Evolutionary conservation across 2,329 filamentous ascomycete species (phyloP), one percentile per base, ranked within the genome.

Genomic region (Colletotrichum acutatum): DNA sequence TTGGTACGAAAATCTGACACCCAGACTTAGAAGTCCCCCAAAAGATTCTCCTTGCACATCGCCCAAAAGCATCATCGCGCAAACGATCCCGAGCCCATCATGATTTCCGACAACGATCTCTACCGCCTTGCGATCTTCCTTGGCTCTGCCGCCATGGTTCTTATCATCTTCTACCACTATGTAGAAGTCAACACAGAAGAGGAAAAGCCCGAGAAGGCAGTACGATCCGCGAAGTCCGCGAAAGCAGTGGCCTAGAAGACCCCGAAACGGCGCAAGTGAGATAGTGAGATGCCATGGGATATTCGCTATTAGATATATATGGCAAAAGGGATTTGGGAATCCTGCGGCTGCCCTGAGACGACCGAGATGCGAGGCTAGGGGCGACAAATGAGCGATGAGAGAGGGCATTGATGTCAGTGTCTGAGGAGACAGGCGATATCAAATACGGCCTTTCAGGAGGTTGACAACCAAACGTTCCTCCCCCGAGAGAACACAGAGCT

Each of bases 151-250:
- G 91, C 96, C 75, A 96, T 98, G 94, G 87, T 98, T 57, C 89
- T 99, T 74, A 98, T 98, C 76, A 91, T 99, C 34, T 85, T 97
- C 32, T 98, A 99, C 85, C 95, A 98, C 84, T 98, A 97, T 85
- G 91, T 99, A 79, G 96, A 98, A 83, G 90, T 98, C 86, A 98
- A 99, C n/a, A 87, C 78, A 70, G 80, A 83, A 59, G 75, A 80
- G 60, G 79, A 74, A 22, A 76, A 77, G 61, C 71, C 49, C 3
- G 32, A 52, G 62, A 65, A 65, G 34, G 5, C 62, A 22, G 52
- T 11, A 24, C 32, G 24, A 24, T 4, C 78, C 2, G 74, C 26
- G 24, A 74, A 74, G 68, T 26, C 60, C n/a, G 59, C n/a, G 11
- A 74, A 72, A 56, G 68, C 68, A n/a, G 57, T 49, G 12, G 57